Conservation (phyloP, 2,329 filamentous ascomycete species). For the Clonostachys chloroleuca region DNA sequence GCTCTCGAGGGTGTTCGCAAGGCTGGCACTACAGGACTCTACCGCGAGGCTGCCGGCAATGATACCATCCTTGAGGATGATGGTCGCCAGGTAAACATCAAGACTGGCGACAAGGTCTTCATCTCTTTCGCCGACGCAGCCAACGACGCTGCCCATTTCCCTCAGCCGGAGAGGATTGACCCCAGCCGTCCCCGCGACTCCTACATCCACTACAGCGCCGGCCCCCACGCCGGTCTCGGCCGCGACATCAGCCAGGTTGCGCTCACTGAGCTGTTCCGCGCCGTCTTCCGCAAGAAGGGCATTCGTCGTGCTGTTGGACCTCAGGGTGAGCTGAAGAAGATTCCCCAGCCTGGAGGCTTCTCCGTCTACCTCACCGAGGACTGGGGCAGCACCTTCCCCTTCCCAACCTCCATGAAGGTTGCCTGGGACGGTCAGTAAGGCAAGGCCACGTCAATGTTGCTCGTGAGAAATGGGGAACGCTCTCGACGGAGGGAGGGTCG, state of each 20-base stretch:
- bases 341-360: conserved; percentile 48
- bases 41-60: conserved; percentile 45
- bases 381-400: conserved; percentile 45
- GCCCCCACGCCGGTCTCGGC: conserved; percentile 60
- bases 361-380: conserved; percentile 63
- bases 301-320: conserved; percentile 57
- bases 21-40: conserved; percentile 56
- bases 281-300: conserved; percentile 56
- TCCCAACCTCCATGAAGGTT: conserved; percentile 49
- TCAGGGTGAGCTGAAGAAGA: conserved; percentile 65
- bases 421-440: conserved; percentile 36
- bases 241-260: conserved; percentile 55
- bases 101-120: conserved; percentile 56
- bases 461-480: background rate
- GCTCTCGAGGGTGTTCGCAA: conserved; percentile 69
- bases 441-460: background rate
- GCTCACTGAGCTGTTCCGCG: conserved; percentile 64
- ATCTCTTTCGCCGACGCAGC: conserved; percentile 56
- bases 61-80: conserved; percentile 47
- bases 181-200: conserved; percentile 57
- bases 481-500: too few relatives aligned
- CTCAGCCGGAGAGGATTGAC: conserved; percentile 54
- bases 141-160: conserved; percentile 54
- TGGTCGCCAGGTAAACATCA: conserved; percentile 42
- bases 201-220: conserved; percentile 62